Evolutionary conservation across 768 basidiomycete species (phyloP).

Genomic region (Pholiota molesta): DNA sequence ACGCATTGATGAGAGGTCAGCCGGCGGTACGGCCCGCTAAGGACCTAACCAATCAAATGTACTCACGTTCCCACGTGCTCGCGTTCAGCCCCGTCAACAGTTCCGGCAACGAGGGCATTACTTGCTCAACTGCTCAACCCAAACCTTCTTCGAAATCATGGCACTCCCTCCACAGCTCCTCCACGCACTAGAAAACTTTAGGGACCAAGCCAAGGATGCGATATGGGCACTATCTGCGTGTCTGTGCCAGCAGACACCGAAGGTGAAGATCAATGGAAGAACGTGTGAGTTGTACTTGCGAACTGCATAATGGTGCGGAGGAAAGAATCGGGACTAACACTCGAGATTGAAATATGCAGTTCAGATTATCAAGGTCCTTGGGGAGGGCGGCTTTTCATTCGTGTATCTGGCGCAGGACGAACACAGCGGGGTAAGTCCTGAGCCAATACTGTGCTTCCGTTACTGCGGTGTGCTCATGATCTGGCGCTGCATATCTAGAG

Average conservation of each 20-base stretch:
- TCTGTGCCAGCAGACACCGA: slow-evolving; percentile 79
- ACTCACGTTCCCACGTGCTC: neutral
- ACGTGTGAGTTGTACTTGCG: slow-evolving; percentile 63
- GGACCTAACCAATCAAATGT: neutral
- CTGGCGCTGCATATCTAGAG: slow-evolving; percentile 44
- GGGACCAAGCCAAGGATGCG: slow-evolving; percentile 81
- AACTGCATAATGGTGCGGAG: neutral
- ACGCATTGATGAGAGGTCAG: no score
- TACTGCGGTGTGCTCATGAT: neutral
- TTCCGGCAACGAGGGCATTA: neutral
- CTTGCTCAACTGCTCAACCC: neutral
- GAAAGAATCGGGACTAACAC: neutral
- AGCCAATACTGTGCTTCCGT: neutral
- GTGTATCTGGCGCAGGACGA: slow-evolving; percentile 90
- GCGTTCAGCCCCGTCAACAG: neutral
- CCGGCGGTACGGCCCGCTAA: neutral
- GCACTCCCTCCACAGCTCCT: slow-evolving; percentile 41
- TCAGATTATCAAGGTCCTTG: slow-evolving; percentile 89
- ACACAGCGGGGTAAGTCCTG: slow-evolving; percentile 63
- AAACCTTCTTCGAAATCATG: slow-evolving; percentile 21
- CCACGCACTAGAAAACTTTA: slow-evolving; percentile 56
- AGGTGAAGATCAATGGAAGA: slow-evolving; percentile 93
- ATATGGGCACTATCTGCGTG: slow-evolving; percentile 82
- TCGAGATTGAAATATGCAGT: slow-evolving; percentile 44
- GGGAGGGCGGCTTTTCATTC: slow-evolving; percentile 95